Evolutionary conservation across 1,284 basidiomycete species (phyloP), one percentile per base, ranked within the genome.

Genomic region (Ustilago curta): DNA sequence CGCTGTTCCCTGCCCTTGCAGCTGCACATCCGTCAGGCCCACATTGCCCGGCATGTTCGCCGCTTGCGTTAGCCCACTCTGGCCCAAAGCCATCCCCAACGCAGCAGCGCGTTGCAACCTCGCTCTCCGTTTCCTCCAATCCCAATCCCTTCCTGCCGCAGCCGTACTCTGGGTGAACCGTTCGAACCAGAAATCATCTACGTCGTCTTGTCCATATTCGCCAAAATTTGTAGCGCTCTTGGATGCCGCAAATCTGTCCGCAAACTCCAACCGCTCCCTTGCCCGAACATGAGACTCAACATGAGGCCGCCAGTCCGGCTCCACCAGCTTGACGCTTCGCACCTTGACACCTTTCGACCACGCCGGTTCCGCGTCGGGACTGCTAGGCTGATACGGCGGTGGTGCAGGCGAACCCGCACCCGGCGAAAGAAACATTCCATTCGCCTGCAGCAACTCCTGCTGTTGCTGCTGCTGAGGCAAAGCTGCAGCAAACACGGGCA

Each of bases 171-270:
- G 76, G 0, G 78, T 79, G 57, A 77, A 82, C 4, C 82, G 60
- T 51, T 84, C 83, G 57, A 84, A 84, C 78, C 81, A 82, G 35
- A 84, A 83, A 31, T 78, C 80, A 16, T 65, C 68, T 0, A 57
- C 61, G 4, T 49, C 25, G 31, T 35, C 47, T 3, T 42, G 8
- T 12, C 59, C 49, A 14, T 43, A 49, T 14, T 55, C 52, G 40
- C 27, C 37, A 11, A 47, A 29, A 9, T 9, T 4, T 11, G 8
- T 5, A 5, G 2, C 3, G 12, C 27, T n/a, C n/a, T 56, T 50
- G 45, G 49, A 45, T 1, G 60, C 54, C 6, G 60, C 64, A 19
- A 75, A 72, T 21, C 67, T 56, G 8, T 50, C 42, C 2, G 74
- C 77, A 11, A 72, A 66, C 39, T 83, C 78, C 18, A 78, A 50